Conservation (phyloP, 2,329 filamentous ascomycete species). For the Ascochyta lentis region DNA sequence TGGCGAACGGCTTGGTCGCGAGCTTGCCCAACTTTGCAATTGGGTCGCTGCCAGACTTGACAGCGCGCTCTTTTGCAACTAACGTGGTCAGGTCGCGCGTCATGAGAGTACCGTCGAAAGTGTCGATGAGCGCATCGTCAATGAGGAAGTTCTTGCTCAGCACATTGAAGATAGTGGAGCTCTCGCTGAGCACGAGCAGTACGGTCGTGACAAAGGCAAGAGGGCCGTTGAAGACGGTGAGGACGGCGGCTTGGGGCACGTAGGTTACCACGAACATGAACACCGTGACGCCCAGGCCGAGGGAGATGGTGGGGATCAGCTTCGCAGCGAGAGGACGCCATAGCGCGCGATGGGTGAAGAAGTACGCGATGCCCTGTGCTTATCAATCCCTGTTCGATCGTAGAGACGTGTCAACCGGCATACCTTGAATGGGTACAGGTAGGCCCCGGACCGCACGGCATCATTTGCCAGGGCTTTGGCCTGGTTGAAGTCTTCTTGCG, state of each 20-base stretch:
- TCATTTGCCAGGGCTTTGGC: constrained; percentile 69
- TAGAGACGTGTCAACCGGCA: neutral
- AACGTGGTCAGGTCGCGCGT: constrained; percentile 64
- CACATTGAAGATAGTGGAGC: constrained; percentile 58
- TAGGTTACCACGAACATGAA: constrained; percentile 92
- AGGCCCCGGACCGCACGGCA: constrained; percentile 77
- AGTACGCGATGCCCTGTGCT: constrained; percentile 65
- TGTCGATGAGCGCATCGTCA: constrained; percentile 82
- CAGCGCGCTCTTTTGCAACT: constrained; percentile 75
- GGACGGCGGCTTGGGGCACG: constrained; percentile 79
- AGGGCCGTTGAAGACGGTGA: constrained; percentile 85
- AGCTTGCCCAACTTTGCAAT: constrained; percentile 65
- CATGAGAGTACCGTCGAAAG: constrained; percentile 77
- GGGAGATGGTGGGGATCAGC: constrained; percentile 66
- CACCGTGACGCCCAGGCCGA: constrained; percentile 74
- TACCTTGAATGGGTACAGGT: constrained; percentile 83
- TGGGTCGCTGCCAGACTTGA: constrained; percentile 64
- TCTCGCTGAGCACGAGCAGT: constrained; percentile 65
- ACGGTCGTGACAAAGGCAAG: constrained; percentile 76
- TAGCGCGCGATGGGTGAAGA: constrained; percentile 63
- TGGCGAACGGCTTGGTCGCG: constrained; percentile 61
- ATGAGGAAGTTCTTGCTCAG: constrained; percentile 76
- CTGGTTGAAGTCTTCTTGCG: constrained; percentile 73
- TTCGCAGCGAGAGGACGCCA: constrained; percentile 66
- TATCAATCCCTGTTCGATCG: constrained; percentile 4